Conservation (phyloP, 1,284 basidiomycete genomes). For the Ceratobasidium sp. region DNA sequence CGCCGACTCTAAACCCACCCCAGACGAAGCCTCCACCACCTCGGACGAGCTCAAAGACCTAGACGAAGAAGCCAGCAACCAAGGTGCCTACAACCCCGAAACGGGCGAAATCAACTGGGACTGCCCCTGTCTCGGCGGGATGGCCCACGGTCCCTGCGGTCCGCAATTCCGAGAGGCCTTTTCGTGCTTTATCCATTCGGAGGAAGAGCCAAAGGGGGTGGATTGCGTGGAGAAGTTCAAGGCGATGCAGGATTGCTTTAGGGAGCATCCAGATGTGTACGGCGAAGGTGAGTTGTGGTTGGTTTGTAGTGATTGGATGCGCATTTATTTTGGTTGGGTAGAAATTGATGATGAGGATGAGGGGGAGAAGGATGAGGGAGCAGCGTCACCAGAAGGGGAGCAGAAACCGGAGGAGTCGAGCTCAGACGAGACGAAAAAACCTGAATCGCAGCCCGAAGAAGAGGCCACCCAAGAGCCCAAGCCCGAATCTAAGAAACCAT, state of each 20-base stretch:
- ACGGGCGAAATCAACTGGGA: conserved; percentile 99
- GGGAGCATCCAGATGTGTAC: conserved; percentile 94
- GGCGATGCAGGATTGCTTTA: conserved; percentile 98
- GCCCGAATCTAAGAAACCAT: not conserved
- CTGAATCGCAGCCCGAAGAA: not conserved
- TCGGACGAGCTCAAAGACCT: conserved; percentile 6
- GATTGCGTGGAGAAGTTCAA: conserved; percentile 99
- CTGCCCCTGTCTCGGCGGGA: conserved; percentile 96
- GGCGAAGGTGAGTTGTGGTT: conserved; percentile 76
- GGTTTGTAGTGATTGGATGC: not conserved
- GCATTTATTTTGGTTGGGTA: conserved; percentile 8
- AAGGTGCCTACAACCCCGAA: conserved; percentile 77
- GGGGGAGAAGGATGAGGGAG: not conserved
- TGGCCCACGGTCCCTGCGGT: conserved; percentile 98
- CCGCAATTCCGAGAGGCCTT: conserved; percentile 95
- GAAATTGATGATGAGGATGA: conserved; percentile 36
- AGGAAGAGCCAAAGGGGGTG: conserved; percentile 96
- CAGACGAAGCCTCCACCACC: conserved; percentile 5
- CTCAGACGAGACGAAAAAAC: not conserved
- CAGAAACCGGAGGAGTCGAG: not conserved
- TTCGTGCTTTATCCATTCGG: conserved; percentile 95
- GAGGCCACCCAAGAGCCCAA: not conserved
- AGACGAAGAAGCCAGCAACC: conserved; percentile 24
- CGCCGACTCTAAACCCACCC: not conserved
- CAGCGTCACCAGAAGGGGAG: too few species aligned